Percentiles rank a stretch among this genome's conserved stretches.
Conservation (phyloP, 257 asterid genomes). For the Coffea canephora region DNA sequence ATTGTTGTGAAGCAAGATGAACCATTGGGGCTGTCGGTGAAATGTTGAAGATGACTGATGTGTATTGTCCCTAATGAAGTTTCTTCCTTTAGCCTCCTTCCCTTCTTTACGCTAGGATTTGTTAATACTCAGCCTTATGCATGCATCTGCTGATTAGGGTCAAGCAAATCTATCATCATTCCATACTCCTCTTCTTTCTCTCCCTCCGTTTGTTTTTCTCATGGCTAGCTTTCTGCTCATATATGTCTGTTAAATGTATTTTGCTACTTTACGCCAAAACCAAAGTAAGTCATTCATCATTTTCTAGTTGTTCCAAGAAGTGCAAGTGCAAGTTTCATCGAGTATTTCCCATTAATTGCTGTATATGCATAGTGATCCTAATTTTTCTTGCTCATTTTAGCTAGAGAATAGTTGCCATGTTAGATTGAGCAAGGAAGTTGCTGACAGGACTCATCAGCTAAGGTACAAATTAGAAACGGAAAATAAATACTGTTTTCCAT, state of each 20-base stretch:
- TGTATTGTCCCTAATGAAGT: neutral
- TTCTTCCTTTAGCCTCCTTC: neutral
- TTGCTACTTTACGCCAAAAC: neutral
- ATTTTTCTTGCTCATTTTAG: constrained; percentile 16
- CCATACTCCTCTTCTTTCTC: neutral
- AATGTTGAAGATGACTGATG: neutral
- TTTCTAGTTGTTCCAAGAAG: neutral
- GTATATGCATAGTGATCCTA: neutral
- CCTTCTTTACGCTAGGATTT: neutral
- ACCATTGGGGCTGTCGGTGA: neutral
- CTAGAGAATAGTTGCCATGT: constrained; percentile 29
- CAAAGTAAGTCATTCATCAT: neutral
- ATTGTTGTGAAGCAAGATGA: neutral
- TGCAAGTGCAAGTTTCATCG: neutral
- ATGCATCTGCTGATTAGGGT: neutral
- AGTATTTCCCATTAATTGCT: neutral
- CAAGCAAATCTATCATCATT: too few species aligned
- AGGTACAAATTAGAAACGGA: constrained; percentile 16
- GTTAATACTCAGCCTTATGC: neutral
- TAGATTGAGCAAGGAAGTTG: constrained; percentile 33
- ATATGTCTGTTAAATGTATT: neutral
- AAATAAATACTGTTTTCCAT: neutral
- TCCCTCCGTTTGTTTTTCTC: neutral
- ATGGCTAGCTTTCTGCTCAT: neutral
- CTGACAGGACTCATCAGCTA: constrained; percentile 32